Evolutionary conservation across 345 rosid genomes (phyloP).

Genomic region (Anacardium occidentale): DNA sequence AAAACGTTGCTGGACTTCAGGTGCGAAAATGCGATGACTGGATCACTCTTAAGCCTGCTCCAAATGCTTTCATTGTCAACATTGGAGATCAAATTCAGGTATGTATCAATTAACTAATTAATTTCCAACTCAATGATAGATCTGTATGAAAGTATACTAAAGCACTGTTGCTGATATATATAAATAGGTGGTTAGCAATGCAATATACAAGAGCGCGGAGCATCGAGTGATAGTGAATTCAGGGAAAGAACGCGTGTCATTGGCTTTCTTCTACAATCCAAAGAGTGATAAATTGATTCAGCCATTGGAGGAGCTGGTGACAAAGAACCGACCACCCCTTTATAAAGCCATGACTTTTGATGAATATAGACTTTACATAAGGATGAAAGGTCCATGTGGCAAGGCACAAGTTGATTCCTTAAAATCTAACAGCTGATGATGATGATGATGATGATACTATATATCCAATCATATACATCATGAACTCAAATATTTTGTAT

Average conservation of each 20-base stretch:
- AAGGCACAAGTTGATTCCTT: constrained; percentile 66
- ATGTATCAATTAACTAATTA: too few species aligned
- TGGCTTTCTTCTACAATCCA: constrained; percentile 79
- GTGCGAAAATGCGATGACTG: constrained; percentile 47
- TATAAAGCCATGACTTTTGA: constrained; percentile 63
- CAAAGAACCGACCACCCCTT: constrained; percentile 46
- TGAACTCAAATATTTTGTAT: not conserved
- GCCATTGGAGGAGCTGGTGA: constrained; percentile 56
- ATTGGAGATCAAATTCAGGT: constrained; percentile 92
- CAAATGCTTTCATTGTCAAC: constrained; percentile 75
- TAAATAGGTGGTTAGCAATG: constrained; percentile 68
- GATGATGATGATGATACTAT: too few species aligned
- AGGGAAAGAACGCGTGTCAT: constrained; percentile 49
- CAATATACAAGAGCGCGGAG: constrained; percentile 71
- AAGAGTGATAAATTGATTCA: constrained; percentile 53
- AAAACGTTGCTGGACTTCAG: constrained; percentile 65
- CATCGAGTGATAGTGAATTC: constrained; percentile 73
- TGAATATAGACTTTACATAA: constrained; percentile 61
- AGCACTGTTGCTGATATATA: not conserved
- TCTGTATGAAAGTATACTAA: too few species aligned
- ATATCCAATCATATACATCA: not conserved
- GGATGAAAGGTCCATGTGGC: constrained; percentile 60
- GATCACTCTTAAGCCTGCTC: constrained; percentile 63
- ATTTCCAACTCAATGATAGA: too few species aligned
- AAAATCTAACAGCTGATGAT: not conserved